These are phyloP conservation scores for Nosema muscidifuracis DNA, from an alignment of 371 early-diverging fungal species.

Conservation along the genomic window DNA sequence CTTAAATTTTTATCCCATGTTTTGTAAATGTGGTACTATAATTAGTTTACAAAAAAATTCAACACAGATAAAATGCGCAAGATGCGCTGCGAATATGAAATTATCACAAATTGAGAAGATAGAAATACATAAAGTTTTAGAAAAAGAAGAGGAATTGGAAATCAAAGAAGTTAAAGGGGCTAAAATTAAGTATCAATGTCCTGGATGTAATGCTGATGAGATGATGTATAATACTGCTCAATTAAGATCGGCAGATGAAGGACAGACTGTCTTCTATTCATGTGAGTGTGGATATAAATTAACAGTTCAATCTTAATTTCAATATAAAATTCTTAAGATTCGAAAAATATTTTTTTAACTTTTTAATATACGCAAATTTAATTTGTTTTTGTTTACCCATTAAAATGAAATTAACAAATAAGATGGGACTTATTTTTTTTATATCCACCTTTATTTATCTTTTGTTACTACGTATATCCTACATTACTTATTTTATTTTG, in stretches of 20 bases:
- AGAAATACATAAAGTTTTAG: neutral
- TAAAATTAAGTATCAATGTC: conserved; percentile 82
- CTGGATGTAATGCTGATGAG: conserved; percentile 72
- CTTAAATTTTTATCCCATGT: no score
- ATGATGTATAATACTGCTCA: conserved; percentile 96
- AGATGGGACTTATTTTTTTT: conserved; percentile 1
- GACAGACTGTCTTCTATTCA: conserved; percentile 94
- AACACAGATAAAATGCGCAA: conserved; percentile 20
- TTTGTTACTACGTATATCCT: neutral
- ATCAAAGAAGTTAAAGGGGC: conserved; percentile 39
- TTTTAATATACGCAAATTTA: no score
- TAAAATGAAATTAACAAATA: neutral
- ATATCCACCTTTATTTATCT: neutral
- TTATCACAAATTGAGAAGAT: neutral
- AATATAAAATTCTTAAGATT: no score
- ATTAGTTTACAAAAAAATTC: conserved; percentile 12
- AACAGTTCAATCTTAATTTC: conserved; percentile 57
- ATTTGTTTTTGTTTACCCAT: neutral
- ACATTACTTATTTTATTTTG: neutral
- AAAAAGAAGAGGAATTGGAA: conserved; percentile 12
- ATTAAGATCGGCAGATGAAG: conserved; percentile 96
- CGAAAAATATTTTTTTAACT: neutral
- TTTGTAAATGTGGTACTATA: conserved; percentile 52
- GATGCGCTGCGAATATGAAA: conserved; percentile 24
- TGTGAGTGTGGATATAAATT: conserved; percentile 85